Evolutionary conservation across 169 alveolate genomes (phyloP), one percentile per base, ranked within the genome.

Genomic region (Theileria sp.): DNA sequence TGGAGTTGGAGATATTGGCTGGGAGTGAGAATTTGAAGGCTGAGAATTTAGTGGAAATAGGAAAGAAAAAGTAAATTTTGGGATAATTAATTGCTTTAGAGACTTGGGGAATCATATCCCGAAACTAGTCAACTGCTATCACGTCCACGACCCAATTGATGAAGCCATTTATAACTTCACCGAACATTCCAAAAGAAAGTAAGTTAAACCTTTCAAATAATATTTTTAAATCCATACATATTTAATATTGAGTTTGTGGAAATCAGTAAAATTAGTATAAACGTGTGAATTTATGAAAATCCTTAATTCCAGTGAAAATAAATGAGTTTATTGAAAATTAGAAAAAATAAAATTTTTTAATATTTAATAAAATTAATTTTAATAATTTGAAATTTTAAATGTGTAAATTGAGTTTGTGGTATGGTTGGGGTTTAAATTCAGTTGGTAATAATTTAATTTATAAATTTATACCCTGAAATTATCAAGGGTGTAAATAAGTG

Each of bases 101-200:
- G 21, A 36, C 17, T n/a, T 51, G n/a, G 75, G 86, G 44, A n/a
- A 44, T 13, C 75, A 82, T 56, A 23, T 81, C 12, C 36, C 44
- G 56, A 28, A 32, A 32, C 67, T 83, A 6, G 69, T 83, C 30
- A 83, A 77, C 72, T 44, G 87, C 56, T 56, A 64, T 26, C 77
- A 83, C 64, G 44, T 83, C 3, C 89, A 83, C 32, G 89, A 83
- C 51, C 76, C 60, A 21, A 68, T 83, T 23, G 72, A 65, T 25
- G 68, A 34, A 10, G 5, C 86, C 8, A 19, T 51, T 21, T 68
- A 56, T 56, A 68, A 78, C 71, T 69, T 49, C 44, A 50, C 26
- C 28, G 65, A 32, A 19, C 80, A 36, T 19, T 19, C 71, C 9
- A n/a, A 17, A 9, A 19, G 32, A 58, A n/a, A 28, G 61, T 36